Conservation (phyloP, 352 stramenopile species). For the Phytopythium delawarense region DNA sequence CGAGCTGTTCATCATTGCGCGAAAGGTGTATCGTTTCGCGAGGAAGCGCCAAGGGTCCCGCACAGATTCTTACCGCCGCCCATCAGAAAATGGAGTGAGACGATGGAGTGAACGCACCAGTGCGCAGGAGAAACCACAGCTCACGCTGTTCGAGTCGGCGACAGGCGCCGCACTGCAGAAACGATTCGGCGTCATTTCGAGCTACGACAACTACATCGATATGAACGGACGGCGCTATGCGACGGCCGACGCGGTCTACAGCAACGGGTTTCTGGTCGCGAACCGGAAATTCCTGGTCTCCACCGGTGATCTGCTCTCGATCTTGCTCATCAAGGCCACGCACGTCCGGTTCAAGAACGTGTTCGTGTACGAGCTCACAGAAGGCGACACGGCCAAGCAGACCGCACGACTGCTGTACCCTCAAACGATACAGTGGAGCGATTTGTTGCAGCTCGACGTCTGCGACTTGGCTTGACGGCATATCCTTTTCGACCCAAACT, state of each 20-base stretch:
- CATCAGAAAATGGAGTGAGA: neutral
- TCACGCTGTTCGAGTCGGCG: slow-evolving; percentile 24
- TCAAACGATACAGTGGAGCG: slow-evolving; percentile 21
- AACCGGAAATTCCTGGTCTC: slow-evolving; percentile 35
- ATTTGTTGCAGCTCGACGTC: slow-evolving; percentile 22
- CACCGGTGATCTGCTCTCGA: slow-evolving; percentile 25
- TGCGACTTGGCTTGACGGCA: neutral
- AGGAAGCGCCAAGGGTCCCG: slow-evolving; percentile 11
- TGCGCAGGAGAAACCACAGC: slow-evolving; percentile 11
- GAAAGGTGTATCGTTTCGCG: slow-evolving; percentile 18
- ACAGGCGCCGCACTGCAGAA: slow-evolving; percentile 20
- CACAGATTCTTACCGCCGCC: neutral
- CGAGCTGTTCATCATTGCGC: slow-evolving; percentile 15
- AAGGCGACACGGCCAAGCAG: slow-evolving; percentile 20
- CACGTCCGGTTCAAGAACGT: slow-evolving; percentile 33
- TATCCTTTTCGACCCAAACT: too few species aligned
- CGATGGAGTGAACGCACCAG: neutral
- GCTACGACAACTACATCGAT: slow-evolving; percentile 29
- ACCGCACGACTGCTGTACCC: slow-evolving; percentile 29
- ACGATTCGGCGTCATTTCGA: slow-evolving; percentile 18
- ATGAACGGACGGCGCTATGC: slow-evolving; percentile 25
- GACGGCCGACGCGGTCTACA: slow-evolving; percentile 34
- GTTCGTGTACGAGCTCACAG: slow-evolving; percentile 32
- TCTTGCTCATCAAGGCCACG: slow-evolving; percentile 38
- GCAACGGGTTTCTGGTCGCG: slow-evolving; percentile 35